Percentiles rank a stretch among this genome's conserved stretches.
These are phyloP conservation scores for Lipomyces orientalis DNA, from an alignment of 805 yeast species.

Conservation along the genomic window DNA sequence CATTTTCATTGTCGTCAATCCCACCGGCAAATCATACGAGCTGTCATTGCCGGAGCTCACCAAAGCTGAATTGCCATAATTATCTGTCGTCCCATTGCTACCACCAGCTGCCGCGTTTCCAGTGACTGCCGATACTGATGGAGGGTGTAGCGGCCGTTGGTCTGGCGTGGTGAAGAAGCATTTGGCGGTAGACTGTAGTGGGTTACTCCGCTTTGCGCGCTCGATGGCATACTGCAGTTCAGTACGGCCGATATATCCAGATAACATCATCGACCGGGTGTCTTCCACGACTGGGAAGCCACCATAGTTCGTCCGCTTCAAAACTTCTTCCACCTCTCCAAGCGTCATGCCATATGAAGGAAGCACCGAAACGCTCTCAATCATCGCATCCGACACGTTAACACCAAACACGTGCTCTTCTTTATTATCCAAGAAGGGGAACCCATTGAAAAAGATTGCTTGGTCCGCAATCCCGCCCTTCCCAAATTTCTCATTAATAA, in stretches of 20 bases:
- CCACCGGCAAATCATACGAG: neutral
- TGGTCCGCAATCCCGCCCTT: slow-evolving; percentile 93
- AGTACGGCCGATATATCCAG: slow-evolving; percentile 45
- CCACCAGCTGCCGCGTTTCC: neutral
- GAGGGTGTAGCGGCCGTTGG: slow-evolving; percentile 16
- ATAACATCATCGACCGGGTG: slow-evolving; percentile 37
- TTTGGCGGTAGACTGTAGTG: slow-evolving; percentile 7
- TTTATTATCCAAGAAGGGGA: slow-evolving; percentile 76
- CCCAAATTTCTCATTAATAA: slow-evolving; percentile 78
- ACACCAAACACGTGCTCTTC: slow-evolving; percentile 67
- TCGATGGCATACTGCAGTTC: slow-evolving; percentile 40
- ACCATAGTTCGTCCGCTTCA: slow-evolving; percentile 38
- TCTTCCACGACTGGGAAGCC: slow-evolving; percentile 50
- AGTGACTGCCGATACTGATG: neutral
- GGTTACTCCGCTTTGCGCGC: slow-evolving; percentile 15
- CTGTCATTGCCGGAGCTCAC: neutral
- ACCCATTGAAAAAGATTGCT: slow-evolving; percentile 86
- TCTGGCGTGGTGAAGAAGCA: slow-evolving; percentile 37
- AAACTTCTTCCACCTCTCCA: slow-evolving; percentile 37
- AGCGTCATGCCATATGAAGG: slow-evolving; percentile 37
- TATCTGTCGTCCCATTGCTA: neutral
- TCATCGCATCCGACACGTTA: slow-evolving; percentile 67
- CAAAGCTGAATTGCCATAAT: neutral
- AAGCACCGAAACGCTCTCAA: slow-evolving; percentile 43
- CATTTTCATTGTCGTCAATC: neutral